Conservation (phyloP, 805 yeast genomes). For the Metschnikowia proteae region DNA sequence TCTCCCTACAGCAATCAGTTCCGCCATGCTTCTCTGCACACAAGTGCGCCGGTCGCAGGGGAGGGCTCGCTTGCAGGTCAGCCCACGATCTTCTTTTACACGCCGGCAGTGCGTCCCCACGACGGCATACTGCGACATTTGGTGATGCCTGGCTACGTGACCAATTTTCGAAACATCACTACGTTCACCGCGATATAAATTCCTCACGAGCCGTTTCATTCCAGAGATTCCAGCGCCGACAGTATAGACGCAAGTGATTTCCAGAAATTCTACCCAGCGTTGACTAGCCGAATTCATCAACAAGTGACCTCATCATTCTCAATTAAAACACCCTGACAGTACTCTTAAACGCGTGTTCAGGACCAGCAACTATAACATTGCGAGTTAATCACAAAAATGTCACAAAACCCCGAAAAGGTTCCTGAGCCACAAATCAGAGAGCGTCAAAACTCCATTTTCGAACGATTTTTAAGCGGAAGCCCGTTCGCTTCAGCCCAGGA, state of each 20-base stretch:
- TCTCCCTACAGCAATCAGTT: not conserved
- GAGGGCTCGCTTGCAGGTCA: constrained; percentile 5
- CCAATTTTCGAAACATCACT: constrained; percentile 3
- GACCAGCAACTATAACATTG: not conserved
- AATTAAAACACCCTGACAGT: not conserved
- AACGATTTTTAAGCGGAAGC: constrained; percentile 6
- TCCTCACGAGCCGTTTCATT: not conserved
- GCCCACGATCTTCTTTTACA: constrained; percentile 6
- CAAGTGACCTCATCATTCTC: too few species aligned
- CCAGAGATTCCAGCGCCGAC: not conserved
- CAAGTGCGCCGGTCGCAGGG: not conserved
- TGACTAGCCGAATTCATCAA: not conserved
- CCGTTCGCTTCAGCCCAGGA: constrained; percentile 1
- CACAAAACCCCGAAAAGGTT: not conserved
- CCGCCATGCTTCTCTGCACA: not conserved
- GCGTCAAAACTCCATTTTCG: constrained; percentile 6
- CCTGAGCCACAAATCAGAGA: not conserved
- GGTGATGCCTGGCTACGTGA: constrained; percentile 4
- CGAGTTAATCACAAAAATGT: not conserved
- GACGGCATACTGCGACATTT: constrained; percentile 5
- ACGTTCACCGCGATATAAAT: constrained; percentile 3
- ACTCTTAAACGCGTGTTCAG: not conserved
- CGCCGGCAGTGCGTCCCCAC: constrained; percentile 2
- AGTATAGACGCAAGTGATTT: not conserved
- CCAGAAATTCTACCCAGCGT: not conserved